These are phyloP conservation scores for Ailanthus altissimus DNA, from an alignment of 345 rosid genomes.

Conservation along the genomic window DNA sequence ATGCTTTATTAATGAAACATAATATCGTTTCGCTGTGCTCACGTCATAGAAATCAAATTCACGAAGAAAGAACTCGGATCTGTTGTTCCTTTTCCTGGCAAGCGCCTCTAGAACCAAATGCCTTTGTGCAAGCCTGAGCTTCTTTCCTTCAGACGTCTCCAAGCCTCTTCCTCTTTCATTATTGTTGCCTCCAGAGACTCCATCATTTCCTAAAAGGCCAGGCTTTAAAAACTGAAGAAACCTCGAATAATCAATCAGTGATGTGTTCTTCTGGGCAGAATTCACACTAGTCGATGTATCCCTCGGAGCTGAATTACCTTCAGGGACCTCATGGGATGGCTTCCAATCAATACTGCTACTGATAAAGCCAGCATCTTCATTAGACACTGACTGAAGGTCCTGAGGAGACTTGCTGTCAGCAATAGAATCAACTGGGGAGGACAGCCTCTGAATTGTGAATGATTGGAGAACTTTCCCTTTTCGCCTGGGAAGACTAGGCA, in stretches of 20 bases:
- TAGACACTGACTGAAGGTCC: conserved; percentile 26
- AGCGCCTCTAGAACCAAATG: conserved; percentile 63
- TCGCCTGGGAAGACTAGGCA: conserved; percentile 43
- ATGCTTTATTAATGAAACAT: background rate
- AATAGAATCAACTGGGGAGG: conserved; percentile 15
- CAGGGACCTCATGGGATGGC: conserved; percentile 4
- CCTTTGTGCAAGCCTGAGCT: conserved; percentile 22
- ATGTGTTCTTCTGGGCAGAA: conserved; percentile 15
- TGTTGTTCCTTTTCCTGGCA: conserved; percentile 43
- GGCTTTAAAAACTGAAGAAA: conserved; percentile 34
- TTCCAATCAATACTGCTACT: conserved; percentile 16
- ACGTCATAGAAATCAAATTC: conserved; percentile 72
- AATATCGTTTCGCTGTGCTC: conserved; percentile 28
- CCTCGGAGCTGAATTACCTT: conserved; percentile 12
- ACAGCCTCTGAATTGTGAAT: conserved; percentile 8
- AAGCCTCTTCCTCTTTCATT: conserved; percentile 15
- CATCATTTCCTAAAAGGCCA: conserved; percentile 22
- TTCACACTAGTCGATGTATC: background rate
- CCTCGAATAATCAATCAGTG: background rate
- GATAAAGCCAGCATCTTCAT: conserved; percentile 23
- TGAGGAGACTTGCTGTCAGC: conserved; percentile 15
- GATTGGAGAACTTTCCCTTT: conserved; percentile 27
- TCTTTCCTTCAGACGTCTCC: conserved; percentile 17
- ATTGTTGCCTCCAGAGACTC: background rate
- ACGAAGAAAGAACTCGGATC: conserved; percentile 60